Conservation (phyloP, 1,284 basidiomycete genomes). For the Apiotrichum gamsii region DNA sequence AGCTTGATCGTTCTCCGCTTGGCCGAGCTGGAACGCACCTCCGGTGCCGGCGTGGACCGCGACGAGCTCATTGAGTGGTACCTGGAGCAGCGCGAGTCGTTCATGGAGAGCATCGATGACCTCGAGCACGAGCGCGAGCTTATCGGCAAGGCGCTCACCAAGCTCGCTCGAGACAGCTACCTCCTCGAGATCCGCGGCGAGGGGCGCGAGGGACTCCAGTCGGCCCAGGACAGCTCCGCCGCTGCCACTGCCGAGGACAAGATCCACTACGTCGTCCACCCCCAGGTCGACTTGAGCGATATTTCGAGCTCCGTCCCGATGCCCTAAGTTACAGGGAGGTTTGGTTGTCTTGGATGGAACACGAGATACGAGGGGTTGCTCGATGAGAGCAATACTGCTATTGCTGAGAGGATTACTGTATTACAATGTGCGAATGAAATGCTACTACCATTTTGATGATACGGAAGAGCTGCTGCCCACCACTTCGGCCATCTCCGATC, state of each 20-base stretch:
- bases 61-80: conserved; percentile 96
- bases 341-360: no score
- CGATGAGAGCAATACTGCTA: no score
- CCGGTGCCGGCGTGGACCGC: conserved; percentile 69
- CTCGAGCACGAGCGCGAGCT: conserved; percentile 88
- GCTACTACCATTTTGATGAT: no score
- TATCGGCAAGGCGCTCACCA: conserved; percentile 79
- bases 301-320: conserved; percentile 38
- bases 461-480: no score
- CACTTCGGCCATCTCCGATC: no score
- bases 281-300: conserved; percentile 46
- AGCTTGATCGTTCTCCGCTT: conserved; percentile 71
- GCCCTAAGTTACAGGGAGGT: no score
- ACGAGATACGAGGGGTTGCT: no score
- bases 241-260: conserved; percentile 27
- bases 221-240: conserved; percentile 39
- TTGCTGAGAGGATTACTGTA: no score
- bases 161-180: conserved; percentile 86
- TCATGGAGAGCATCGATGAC: conserved; percentile 77
- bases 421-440: no score
- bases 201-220: conserved; percentile 67
- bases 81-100: conserved; percentile 77
- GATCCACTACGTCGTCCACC: conserved; percentile 46
- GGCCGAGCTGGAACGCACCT: conserved; percentile 67
- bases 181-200: conserved; percentile 76